These are phyloP conservation scores for Epichloe bromicola DNA, from an alignment of 2,329 filamentous ascomycete species.

Conservation along the genomic window DNA sequence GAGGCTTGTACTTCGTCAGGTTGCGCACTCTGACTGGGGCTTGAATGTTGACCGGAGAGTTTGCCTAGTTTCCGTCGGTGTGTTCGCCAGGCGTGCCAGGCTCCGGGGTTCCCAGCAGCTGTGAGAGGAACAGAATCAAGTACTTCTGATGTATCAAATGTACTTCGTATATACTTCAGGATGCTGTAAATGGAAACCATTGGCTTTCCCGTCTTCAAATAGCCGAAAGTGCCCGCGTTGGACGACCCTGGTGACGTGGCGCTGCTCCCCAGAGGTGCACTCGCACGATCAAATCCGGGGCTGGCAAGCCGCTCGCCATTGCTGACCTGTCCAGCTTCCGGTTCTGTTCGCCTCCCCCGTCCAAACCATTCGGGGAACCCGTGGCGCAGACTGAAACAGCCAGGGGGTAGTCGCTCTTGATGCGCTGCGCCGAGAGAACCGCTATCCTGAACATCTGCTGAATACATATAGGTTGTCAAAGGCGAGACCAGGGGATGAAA, in stretches of 20 bases:
- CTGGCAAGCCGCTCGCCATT: constrained; percentile 25
- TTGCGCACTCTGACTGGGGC: not conserved
- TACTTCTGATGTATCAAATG: constrained; percentile 66
- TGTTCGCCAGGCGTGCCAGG: constrained; percentile 86
- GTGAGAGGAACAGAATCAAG: constrained; percentile 69
- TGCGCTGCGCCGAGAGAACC: constrained; percentile 76
- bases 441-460: constrained; percentile 59
- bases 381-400: constrained; percentile 79
- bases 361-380: constrained; percentile 87
- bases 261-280: constrained; percentile 8
- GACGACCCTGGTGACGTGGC: constrained; percentile 19
- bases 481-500: constrained; percentile 92
- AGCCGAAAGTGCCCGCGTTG: constrained; percentile 19
- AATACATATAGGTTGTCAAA: constrained; percentile 88
- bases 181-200: constrained; percentile 51
- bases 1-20: not conserved
- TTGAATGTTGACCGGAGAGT: constrained; percentile 7
- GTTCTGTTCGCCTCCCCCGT: constrained; percentile 31
- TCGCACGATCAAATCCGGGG: constrained; percentile 13
- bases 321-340: constrained; percentile 27
- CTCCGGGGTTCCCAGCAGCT: constrained; percentile 77
- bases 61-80: constrained; percentile 36
- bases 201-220: constrained; percentile 27
- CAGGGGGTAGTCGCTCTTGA: constrained; percentile 75
- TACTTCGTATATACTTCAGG: constrained; percentile 66